Evolutionary conservation across 1,284 basidiomycete genomes (phyloP).

Genomic region (Malassezia yamatoensis): DNA sequence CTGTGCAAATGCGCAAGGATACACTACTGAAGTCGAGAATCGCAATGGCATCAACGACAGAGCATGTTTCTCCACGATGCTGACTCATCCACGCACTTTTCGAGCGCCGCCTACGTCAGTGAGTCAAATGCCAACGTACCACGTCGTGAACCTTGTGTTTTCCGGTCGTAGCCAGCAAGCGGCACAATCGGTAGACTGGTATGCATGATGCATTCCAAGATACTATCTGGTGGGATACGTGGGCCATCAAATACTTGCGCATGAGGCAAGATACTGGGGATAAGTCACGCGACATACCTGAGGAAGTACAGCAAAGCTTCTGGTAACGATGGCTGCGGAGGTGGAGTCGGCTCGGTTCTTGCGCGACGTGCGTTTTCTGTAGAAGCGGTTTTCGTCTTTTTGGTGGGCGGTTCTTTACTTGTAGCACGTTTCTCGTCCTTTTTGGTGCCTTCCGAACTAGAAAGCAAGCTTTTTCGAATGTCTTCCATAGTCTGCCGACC

Average conservation of each 20-base stretch:
- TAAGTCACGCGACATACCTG: constrained; percentile 3
- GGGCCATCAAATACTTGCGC: constrained; percentile 14
- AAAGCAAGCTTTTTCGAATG: constrained; percentile 12
- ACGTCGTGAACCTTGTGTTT: neutral
- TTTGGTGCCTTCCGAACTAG: neutral
- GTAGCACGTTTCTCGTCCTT: constrained; percentile 15
- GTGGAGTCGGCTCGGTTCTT: constrained; percentile 2
- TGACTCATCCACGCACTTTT: constrained; percentile 3
- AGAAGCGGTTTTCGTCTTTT: constrained; percentile 1
- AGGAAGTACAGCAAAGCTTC: constrained; percentile 17
- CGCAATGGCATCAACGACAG: constrained; percentile 8
- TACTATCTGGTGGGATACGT: constrained; percentile 5
- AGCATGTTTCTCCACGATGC: neutral
- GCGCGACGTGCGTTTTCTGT: neutral
- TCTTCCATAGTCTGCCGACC: constrained; percentile 17
- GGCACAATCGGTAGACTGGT: constrained; percentile 5
- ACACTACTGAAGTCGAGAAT: constrained; percentile 6
- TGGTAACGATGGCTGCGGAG: constrained; percentile 7
- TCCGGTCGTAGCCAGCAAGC: constrained; percentile 4
- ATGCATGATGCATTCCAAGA: constrained; percentile 12
- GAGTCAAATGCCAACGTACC: neutral
- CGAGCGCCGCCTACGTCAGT: neutral
- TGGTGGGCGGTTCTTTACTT: constrained; percentile 7
- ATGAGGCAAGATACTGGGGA: constrained; percentile 8
- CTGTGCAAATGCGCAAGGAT: constrained; percentile 15